Evolutionary conservation across 352 stramenopile species (phyloP).

Genomic region (Peronospora farinosa): DNA sequence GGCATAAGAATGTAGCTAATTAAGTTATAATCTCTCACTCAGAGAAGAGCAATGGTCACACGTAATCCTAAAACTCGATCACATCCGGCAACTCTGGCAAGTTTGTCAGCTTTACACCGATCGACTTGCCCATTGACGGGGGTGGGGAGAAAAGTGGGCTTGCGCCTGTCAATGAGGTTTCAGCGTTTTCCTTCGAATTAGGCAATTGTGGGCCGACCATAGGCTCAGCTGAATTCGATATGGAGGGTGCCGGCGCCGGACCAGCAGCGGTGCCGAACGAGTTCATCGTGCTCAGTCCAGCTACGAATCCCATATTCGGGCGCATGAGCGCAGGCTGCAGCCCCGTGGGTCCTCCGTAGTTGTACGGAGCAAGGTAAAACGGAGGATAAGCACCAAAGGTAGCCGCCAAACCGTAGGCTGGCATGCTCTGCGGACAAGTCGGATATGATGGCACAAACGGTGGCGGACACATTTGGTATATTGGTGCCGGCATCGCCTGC

Average conservation of each 20-base stretch:
- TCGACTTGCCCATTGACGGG: slow-evolving; percentile 6
- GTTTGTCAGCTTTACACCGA: slow-evolving; percentile 20
- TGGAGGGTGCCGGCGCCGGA: slow-evolving; percentile 17
- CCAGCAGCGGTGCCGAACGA: slow-evolving; percentile 26
- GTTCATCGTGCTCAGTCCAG: slow-evolving; percentile 28
- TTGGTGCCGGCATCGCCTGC: slow-evolving; percentile 24
- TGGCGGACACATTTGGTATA: slow-evolving; percentile 23
- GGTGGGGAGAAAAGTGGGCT: slow-evolving; percentile 17
- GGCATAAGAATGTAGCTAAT: slow-evolving; percentile 12
- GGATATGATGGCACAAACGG: slow-evolving; percentile 37
- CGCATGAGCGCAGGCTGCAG: slow-evolving; percentile 26
- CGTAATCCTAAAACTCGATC: slow-evolving; percentile 34
- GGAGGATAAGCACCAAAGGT: slow-evolving; percentile 37
- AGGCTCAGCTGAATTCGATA: slow-evolving; percentile 18
- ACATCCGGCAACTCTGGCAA: slow-evolving; percentile 52
- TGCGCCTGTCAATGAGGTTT: slow-evolving; percentile 16
- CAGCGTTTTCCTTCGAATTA: slow-evolving; percentile 22
- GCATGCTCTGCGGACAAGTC: slow-evolving; percentile 25
- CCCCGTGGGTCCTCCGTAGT: slow-evolving; percentile 30
- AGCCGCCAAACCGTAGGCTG: slow-evolving; percentile 31
- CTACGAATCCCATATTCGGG: slow-evolving; percentile 33
- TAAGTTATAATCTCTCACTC: slow-evolving; percentile 28
- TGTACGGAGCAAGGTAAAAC: slow-evolving; percentile 37
- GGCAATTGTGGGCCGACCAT: slow-evolving; percentile 54
- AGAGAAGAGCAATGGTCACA: slow-evolving; percentile 3